Percentiles rank a stretch among this genome's conserved stretches.
Conservation (phyloP, 2,329 filamentous ascomycete species). For the Fusarium torreyae region DNA sequence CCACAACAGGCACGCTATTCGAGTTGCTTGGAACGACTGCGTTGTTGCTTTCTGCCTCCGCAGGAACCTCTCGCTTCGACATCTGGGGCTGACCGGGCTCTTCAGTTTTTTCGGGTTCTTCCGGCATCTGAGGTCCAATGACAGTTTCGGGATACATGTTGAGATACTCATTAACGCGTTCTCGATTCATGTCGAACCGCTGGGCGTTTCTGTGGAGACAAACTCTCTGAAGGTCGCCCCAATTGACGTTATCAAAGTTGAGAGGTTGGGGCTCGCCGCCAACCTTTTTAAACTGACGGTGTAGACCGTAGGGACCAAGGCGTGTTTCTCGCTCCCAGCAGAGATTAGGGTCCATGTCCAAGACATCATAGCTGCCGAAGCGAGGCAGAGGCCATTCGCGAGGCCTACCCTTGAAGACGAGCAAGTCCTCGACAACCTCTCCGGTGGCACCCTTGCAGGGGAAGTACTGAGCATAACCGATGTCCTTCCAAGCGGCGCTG, state of each 20-base stretch:
- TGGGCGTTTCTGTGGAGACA: conserved; percentile 77
- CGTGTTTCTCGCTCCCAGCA: conserved; percentile 80
- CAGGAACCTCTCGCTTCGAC: conserved; percentile 23
- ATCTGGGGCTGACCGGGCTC: conserved; percentile 21
- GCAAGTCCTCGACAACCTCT: conserved; percentile 71
- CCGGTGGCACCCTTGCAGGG: conserved; percentile 77
- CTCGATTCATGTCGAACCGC: conserved; percentile 68
- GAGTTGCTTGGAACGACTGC: neutral
- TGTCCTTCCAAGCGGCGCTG: conserved; percentile 69
- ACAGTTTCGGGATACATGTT: conserved; percentile 58
- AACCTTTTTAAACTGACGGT: conserved; percentile 63
- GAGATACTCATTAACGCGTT: conserved; percentile 61
- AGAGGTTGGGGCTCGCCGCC: conserved; percentile 56
- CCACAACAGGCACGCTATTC: neutral
- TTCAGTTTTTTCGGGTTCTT: conserved; percentile 21
- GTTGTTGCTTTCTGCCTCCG: conserved; percentile 8
- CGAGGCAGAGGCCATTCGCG: conserved; percentile 71
- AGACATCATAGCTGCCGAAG: conserved; percentile 73
- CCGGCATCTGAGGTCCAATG: conserved; percentile 31
- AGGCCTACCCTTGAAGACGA: conserved; percentile 75
- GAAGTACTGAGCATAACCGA: conserved; percentile 71
- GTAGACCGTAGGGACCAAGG: conserved; percentile 76
- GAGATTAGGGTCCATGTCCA: conserved; percentile 73
- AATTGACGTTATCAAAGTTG: conserved; percentile 76
- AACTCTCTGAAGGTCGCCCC: conserved; percentile 78